Evolutionary conservation across 352 stramenopile genomes (phyloP).

Genomic region (Phytophthora palmivora): DNA sequence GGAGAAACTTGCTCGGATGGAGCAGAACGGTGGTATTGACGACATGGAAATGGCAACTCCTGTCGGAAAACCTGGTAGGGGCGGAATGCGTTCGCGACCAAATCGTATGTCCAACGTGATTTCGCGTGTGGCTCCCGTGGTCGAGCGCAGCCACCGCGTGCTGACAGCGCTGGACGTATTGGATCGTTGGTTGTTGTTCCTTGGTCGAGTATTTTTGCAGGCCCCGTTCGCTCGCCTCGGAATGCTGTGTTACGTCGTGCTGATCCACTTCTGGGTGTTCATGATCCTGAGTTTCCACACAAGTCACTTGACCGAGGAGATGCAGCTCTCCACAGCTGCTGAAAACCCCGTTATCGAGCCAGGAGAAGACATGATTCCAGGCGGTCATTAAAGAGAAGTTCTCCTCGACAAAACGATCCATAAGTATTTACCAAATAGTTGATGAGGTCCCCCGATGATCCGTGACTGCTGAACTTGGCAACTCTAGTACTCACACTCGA

Average conservation of each 20-base stretch:
- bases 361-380: slow-evolving; percentile 38
- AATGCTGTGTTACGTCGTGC: slow-evolving; percentile 76
- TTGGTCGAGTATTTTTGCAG: slow-evolving; percentile 80
- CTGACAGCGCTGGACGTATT: slow-evolving; percentile 68
- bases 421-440: slow-evolving; percentile 1
- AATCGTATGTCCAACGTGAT: slow-evolving; percentile 79
- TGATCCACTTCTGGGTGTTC: slow-evolving; percentile 90
- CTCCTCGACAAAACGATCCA: background rate
- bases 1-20: slow-evolving; percentile 65
- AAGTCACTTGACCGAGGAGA: slow-evolving; percentile 83
- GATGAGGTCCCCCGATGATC: too few species aligned
- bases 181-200: slow-evolving; percentile 78
- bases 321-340: slow-evolving; percentile 45
- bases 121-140: slow-evolving; percentile 67
- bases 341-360: slow-evolving; percentile 31
- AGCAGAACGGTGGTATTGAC: slow-evolving; percentile 67
- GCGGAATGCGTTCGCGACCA: slow-evolving; percentile 42
- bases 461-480: too few species aligned
- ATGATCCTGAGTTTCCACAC: slow-evolving; percentile 90
- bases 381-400: slow-evolving; percentile 23
- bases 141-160: slow-evolving; percentile 75
- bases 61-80: slow-evolving; percentile 40
- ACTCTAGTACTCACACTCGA: too few species aligned
- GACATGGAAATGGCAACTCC: slow-evolving; percentile 75
- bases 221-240: slow-evolving; percentile 77